Base-by-base conservation (phyloP, 805 yeast species). In the Wickerhamiella domercqiae region DNA sequence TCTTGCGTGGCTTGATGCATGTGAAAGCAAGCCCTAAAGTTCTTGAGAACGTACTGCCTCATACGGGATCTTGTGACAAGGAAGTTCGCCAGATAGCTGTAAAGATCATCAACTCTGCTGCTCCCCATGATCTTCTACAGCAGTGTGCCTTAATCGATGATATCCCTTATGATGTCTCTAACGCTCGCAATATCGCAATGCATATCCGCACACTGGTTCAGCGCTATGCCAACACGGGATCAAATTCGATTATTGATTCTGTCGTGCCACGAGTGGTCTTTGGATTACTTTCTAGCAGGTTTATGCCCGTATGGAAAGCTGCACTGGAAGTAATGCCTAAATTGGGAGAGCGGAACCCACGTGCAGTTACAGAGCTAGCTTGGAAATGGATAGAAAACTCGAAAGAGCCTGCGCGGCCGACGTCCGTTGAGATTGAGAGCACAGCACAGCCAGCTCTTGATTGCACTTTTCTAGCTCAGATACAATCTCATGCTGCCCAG, bases 241-340 rank as follows among this genome's bases (percentile, higher is more conserved):
- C 46, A 7, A 56, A 44, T 41, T 28, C 21, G 9, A 39, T 46
- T 21, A 36, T 47, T 2, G 51, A 50, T 26, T 29, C 41, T n/a
- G 48, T 66, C 13, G 63, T 70, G 22, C 61, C 69, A 28, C 64
- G 62, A 17, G 73, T 66, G 47, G 38, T 73, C 28, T 67, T 78
- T 46, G 97, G 97, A 24, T 65, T 79, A 42, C 57, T 86, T 31
- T 64, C 82, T 3, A 74, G 75, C 24, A 70, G 71, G 40, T 83
- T 87, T 47, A 78, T 82, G 39, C 97, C 97, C 1, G 67, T 78
- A 11, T 84, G 94, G 94, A 68, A 71, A 15, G 83, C 78, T 4
- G 78, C 79, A 2, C 59, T 66, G 38, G 87, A 77, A 42, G 66
- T 69, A 3, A 50, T 81, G 3, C 70, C 75, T 1, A 50, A 55